Evolutionary conservation across 2,329 filamentous ascomycete species (phyloP), one percentile per base, ranked within the genome.

Genomic region (Colletotrichum lupini): DNA sequence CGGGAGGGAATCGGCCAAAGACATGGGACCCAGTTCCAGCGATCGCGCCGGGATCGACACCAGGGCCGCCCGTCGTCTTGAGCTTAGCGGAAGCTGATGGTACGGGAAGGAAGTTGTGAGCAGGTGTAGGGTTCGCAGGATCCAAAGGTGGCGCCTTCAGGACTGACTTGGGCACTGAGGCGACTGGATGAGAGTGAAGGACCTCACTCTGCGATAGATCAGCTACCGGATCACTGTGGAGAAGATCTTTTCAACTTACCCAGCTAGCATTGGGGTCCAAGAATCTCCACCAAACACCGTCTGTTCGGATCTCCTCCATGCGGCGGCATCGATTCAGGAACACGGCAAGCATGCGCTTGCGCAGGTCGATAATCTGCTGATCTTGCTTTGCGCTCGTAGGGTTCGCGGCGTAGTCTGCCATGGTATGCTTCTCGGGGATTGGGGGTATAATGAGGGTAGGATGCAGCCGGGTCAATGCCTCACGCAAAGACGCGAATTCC

Each of bases 341-440:
- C 0, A 98, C 97, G 5, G 94, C 93, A 67, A 99, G 83, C 97
- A 99, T 99, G 78, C 97, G 94, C 86, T 98, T 98, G 73, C 97
- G 91, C 76, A 98, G 86, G 80, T 99, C 97, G 76, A 99, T 99
- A 58, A 98, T 99, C 74, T 96, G 94, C 71, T 95, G 93, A 81
- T 99, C 97, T 83, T 99, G 96, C 82, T 98, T 99, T 22, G 97
- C 97, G 79, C 96, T 98, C 49, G 97, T 99, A 1, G 97, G 97
- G 78, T 98, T 98, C 32, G 97, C 95, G 19, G 97, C 97, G 81
- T 99, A 99, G 82, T 99, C 97, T 74, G 96, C 96, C 93, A 99
- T 97, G 58, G 95, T 97, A 83, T 99, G 97, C 83, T 99, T 99
- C 85, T 99, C 97, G 26, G 97, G 97, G 79, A 99, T 99, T 3